phyloP scores from a whole-genome alignment of 768 basidiomycete species.

The Boletus pseudopeckii region DNA sequence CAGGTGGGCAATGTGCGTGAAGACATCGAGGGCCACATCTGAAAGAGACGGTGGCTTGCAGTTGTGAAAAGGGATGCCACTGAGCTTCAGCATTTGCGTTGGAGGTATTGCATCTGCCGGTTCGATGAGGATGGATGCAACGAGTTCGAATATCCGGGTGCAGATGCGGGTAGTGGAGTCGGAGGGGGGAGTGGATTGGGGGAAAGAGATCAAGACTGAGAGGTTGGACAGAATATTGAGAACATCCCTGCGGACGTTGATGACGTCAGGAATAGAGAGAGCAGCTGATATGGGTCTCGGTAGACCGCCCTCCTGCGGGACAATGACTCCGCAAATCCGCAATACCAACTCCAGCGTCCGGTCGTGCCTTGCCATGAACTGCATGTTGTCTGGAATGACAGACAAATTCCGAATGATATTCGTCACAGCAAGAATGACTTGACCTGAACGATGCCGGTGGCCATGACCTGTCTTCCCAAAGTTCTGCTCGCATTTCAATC shows the following conservation, averaged over 20 bases:
- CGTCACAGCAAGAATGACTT: constrained; percentile 62
- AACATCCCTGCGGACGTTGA: constrained; percentile 73
- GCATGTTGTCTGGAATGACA: constrained; percentile 66
- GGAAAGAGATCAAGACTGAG: constrained; percentile 49
- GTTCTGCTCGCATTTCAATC: constrained; percentile 45
- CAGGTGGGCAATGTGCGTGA: constrained; percentile 70
- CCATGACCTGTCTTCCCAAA: constrained; percentile 47
- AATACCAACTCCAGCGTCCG: constrained; percentile 64
- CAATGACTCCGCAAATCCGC: constrained; percentile 58
- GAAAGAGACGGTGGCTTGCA: constrained; percentile 57
- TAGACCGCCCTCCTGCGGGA: constrained; percentile 30
- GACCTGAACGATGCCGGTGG: constrained; percentile 59
- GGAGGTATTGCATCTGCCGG: constrained; percentile 64
- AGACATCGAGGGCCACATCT: constrained; percentile 80
- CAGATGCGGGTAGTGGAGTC: constrained; percentile 46
- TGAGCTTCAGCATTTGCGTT: constrained; percentile 51
- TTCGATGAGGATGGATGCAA: constrained; percentile 76
- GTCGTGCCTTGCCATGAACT: constrained; percentile 61
- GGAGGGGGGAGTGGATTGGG: constrained; percentile 37
- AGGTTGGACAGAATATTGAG: constrained; percentile 67
- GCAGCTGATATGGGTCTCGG: constrained; percentile 47
- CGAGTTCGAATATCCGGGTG: constrained; percentile 57
- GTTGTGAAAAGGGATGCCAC: constrained; percentile 40
- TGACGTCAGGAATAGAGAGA: constrained; percentile 68
- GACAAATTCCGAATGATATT: constrained; percentile 89